Evolutionary conservation across 2,329 filamentous ascomycete genomes (phyloP).

Genomic region (Colletotrichum lentis): DNA sequence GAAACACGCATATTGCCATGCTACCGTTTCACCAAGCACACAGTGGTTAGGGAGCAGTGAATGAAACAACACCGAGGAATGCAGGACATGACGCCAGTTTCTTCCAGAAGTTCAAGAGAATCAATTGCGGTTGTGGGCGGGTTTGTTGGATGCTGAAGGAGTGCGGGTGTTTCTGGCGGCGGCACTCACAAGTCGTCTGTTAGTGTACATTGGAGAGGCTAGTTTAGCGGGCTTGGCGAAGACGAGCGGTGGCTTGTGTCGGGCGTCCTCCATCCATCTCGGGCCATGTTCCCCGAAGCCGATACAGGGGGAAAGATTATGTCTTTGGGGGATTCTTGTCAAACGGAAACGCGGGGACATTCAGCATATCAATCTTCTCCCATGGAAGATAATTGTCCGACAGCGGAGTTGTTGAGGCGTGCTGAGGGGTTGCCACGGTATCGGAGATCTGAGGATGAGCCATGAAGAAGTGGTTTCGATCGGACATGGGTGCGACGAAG

Average conservation of each 20-base stretch:
- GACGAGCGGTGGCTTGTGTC: constrained; percentile 6
- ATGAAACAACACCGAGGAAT: constrained; percentile 19
- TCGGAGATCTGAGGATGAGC: constrained; percentile 8
- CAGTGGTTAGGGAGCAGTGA: constrained; percentile 17
- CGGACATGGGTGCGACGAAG: constrained; percentile 31
- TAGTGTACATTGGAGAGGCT: constrained; percentile 12
- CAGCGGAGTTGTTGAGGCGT: constrained; percentile 23
- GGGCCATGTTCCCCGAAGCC: constrained; percentile 18
- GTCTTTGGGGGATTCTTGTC: constrained; percentile 1
- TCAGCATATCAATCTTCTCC: not conserved
- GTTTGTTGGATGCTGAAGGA: constrained; percentile 14
- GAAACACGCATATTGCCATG: not conserved
- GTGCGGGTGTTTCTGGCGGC: constrained; percentile 26
- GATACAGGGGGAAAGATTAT: not conserved
- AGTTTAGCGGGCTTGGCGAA: constrained; percentile 7
- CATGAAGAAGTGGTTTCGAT: constrained; percentile 29
- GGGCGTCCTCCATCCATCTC: not conserved
- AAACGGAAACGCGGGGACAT: constrained; percentile 7
- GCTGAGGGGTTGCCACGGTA: constrained; percentile 8
- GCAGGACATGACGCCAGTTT: constrained; percentile 33
- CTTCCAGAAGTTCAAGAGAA: constrained; percentile 35
- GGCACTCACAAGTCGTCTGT: constrained; percentile 22
- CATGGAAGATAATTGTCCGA: constrained; percentile 32
- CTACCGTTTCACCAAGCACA: constrained; percentile 28
- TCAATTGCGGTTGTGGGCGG: constrained; percentile 24